Base-by-base conservation (phyloP, 352 stramenopile species). In the Halophytophthora polymorphica region DNA sequence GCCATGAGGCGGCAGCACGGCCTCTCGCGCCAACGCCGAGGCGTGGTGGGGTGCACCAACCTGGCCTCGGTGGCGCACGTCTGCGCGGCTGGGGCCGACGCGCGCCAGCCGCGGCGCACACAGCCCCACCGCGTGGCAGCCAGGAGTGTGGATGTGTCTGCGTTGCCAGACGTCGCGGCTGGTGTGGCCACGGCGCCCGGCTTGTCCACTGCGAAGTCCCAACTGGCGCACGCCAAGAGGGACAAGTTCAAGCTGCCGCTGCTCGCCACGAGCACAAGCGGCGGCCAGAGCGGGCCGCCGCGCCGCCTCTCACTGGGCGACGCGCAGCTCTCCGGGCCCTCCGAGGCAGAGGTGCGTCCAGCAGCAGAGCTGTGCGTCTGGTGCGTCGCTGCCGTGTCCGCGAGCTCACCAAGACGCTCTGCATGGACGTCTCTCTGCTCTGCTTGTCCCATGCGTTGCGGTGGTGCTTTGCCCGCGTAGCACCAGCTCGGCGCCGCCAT, bases 1-100 rank as follows among this genome's bases (percentile, higher is more conserved):
- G 53, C 37, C 58, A 69, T 64, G 61, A 35, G 25, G 21, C 66
- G 64, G 21, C 53, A 69, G 44, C 67, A n/a, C n/a, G n/a, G n/a
- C n/a, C n/a, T n/a, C n/a, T n/a, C n/a, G n/a, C n/a, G n/a, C n/a
- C n/a, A n/a, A n/a, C n/a, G 64, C 21, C 50, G 56, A 40, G 68
- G 60, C 29, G 40, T 66, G 29, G 15, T 71, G 18, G 64, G 56
- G 17, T 62, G 47, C 50, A 77, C 64, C 3, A 77, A 77, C 37
- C 56, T 77, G 44, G 44, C 47, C n/a, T 43, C 52, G 38, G 43
- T 58, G 38, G 63, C 38, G 45, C 59, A 58, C 39, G 54, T 54
- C 37, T 66, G 58, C 50, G 58, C 55, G 44, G 58, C 35, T 8
- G 51, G 17, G 18, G 14, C 21, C n/a, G 35, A 18, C 19, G 45